These are phyloP conservation scores for Flaveria robusta DNA, from an alignment of 129 eudicot genomes.

Conservation along the genomic window DNA sequence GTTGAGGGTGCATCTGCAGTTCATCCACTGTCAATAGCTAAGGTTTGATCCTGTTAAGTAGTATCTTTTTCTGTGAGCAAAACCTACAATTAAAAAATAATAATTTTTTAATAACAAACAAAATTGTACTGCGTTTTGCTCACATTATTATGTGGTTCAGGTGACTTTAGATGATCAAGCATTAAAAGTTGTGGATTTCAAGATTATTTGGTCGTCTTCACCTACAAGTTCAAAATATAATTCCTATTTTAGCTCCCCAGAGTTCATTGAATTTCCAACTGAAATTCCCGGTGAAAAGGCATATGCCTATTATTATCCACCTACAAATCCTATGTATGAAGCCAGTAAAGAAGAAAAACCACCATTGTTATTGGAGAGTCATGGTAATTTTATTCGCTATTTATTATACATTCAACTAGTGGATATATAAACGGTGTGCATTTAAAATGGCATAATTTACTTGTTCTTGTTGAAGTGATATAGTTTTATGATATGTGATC, in stretches of 20 bases:
- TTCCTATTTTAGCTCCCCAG: constrained; percentile 53
- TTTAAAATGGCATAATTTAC: no score
- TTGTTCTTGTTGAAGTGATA: neutral
- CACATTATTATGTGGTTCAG: constrained; percentile 30
- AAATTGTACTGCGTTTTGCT: neutral
- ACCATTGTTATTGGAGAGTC: constrained; percentile 55
- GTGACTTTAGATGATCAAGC: constrained; percentile 45
- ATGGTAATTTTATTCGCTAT: constrained; percentile 35
- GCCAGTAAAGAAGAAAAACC: constrained; percentile 47
- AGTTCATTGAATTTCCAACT: constrained; percentile 58
- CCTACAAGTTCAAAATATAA: constrained; percentile 40
- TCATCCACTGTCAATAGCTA: constrained; percentile 55
- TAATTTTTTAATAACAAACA: neutral
- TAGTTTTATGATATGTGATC: constrained; percentile 7
- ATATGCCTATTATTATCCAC: constrained; percentile 62
- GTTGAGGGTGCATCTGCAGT: constrained; percentile 64
- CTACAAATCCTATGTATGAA: constrained; percentile 44
- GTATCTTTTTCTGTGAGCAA: neutral
- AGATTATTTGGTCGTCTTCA: constrained; percentile 53
- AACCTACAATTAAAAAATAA: neutral
- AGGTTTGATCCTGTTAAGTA: constrained; percentile 36
- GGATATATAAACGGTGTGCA: neutral
- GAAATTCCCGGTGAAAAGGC: constrained; percentile 46
- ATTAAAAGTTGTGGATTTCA: constrained; percentile 39
- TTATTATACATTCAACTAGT: neutral